Conservation (phyloP, 2,329 filamentous ascomycete species). For the Cladosporium sp. region DNA sequence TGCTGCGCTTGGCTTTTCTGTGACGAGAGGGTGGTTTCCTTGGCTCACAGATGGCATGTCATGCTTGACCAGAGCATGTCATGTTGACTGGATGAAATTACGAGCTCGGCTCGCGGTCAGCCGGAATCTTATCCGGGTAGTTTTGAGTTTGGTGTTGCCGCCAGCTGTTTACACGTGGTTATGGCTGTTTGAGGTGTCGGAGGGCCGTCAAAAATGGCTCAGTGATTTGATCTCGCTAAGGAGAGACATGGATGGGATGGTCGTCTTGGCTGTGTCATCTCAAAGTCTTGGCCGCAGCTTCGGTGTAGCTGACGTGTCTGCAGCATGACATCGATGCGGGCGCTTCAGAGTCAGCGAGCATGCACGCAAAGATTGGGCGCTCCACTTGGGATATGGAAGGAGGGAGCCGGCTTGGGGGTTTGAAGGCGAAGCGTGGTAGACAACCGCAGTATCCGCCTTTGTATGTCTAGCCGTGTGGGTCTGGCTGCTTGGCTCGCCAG, state of each 20-base stretch:
- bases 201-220: not conserved
- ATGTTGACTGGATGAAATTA: not conserved
- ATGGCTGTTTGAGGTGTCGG: not conserved
- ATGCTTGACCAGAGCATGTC: not conserved
- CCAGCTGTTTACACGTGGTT: not conserved
- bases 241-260: constrained; percentile 8
- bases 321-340: constrained; percentile 16
- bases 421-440: not conserved
- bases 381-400: constrained; percentile 7
- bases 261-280: constrained; percentile 14
- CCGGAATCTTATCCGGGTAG: not conserved
- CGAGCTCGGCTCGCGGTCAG: not conserved
- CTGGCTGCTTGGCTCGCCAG: not conserved
- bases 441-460: constrained; percentile 9
- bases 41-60: not conserved
- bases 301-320: constrained; percentile 12
- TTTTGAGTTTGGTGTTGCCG: not conserved
- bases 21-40: not conserved
- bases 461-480: not conserved
- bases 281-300: constrained; percentile 18
- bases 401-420: not conserved
- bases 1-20: constrained; percentile 5
- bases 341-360: constrained; percentile 10
- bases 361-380: constrained; percentile 3
- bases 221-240: not conserved